Conservation (phyloP, 1,284 basidiomycete species). For the Rhodotorula glutinis region DNA sequence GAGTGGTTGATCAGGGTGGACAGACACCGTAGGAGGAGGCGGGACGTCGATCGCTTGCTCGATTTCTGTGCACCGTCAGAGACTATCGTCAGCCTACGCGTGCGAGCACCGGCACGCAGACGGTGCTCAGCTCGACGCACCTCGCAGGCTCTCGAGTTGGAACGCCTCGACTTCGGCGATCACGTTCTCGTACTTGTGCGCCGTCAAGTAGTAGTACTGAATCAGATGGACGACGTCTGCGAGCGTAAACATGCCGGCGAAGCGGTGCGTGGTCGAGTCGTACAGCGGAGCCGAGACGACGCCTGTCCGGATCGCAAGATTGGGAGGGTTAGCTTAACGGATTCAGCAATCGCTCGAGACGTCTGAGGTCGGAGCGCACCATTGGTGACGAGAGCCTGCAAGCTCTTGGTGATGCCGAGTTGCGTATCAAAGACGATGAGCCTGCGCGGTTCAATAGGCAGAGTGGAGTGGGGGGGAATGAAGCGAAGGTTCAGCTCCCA, state of each 20-base stretch:
- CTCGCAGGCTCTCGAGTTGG: conserved; percentile 78
- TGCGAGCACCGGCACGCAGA: not conserved
- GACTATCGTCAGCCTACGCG: not conserved
- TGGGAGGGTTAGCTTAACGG: too few relatives aligned
- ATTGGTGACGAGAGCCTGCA: conserved; percentile 83
- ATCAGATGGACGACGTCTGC: conserved; percentile 95
- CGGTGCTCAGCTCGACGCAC: conserved; percentile 53
- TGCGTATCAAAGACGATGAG: conserved; percentile 95
- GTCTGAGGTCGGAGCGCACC: conserved; percentile 53
- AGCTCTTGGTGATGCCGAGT: conserved; percentile 86
- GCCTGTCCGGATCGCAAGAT: conserved; percentile 54
- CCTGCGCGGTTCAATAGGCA: conserved; percentile 47
- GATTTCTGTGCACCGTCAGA: conserved; percentile 62
- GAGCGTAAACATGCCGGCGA: conserved; percentile 94
- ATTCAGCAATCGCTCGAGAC: not conserved
- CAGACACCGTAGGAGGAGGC: conserved; percentile 82
- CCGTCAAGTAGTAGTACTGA: conserved; percentile 85
- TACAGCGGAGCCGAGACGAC: conserved; percentile 98
- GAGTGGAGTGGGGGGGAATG: not conserved
- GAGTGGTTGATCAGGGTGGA: conserved; percentile 82
- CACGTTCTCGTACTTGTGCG: conserved; percentile 80
- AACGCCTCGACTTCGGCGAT: conserved; percentile 92
- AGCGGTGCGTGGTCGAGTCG: conserved; percentile 85
- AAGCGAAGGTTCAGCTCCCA: too few relatives aligned
- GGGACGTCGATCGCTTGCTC: conserved; percentile 89